These are phyloP conservation scores for Fusarium graminum DNA, from an alignment of 2,329 filamentous ascomycete species.

Conservation along the genomic window DNA sequence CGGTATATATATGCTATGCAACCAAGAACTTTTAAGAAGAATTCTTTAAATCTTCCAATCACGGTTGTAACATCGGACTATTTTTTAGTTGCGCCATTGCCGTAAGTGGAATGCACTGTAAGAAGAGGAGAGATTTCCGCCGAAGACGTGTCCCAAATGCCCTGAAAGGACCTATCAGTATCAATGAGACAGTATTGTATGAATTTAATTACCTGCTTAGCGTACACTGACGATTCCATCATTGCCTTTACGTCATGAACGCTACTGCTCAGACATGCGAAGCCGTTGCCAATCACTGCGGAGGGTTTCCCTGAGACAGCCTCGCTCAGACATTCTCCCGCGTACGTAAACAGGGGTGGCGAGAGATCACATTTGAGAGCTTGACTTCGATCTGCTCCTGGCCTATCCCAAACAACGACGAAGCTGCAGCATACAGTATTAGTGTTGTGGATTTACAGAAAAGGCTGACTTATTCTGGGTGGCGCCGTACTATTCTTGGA, in stretches of 20 bases:
- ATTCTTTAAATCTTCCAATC: no score
- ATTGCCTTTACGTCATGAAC: background rate
- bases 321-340: constrained; percentile 11
- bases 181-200: background rate
- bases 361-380: background rate
- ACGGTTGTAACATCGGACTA: background rate
- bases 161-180: background rate
- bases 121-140: constrained; percentile 4
- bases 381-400: constrained; percentile 4
- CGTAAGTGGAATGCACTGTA: constrained; percentile 6
- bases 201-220: background rate
- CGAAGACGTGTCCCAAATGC: constrained; percentile 10
- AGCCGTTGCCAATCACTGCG: constrained; percentile 6
- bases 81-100: constrained; percentile 53
- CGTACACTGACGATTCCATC: constrained; percentile 9
- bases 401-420: constrained; percentile 10
- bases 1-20: background rate
- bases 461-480: no score
- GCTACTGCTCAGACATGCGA: constrained; percentile 1
- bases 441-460: background rate
- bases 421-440: background rate
- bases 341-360: background rate
- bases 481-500: background rate
- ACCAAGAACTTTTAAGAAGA: background rate
- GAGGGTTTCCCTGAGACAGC: background rate